Evolutionary conservation across 2,329 filamentous ascomycete species (phyloP), one percentile per base, ranked within the genome.

Genomic region (Ceratocystis destructans): DNA sequence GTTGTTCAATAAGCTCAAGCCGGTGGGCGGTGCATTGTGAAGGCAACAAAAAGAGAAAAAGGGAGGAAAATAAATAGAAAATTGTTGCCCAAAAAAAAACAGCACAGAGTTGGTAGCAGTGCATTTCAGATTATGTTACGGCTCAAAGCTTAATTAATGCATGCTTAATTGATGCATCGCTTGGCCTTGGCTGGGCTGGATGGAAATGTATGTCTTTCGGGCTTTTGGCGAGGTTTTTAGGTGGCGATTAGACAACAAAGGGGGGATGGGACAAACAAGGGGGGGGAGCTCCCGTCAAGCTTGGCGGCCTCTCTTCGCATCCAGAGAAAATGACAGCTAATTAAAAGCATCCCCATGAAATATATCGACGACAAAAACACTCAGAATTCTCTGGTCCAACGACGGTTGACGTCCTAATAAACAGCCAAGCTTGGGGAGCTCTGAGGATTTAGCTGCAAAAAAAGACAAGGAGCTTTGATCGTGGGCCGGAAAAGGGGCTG

Each of bases 91-190:
- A 48, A n/a, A 48, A 48, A 48, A 48, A 48, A 48, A 48, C 15
- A 20, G 22, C 12, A 25, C 10, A 15, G 31, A 12, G 33, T 41
- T 10, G 37, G 8, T 28, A 25, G 8, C 48, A 22, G 28, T 12
- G 15, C 6, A 20, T 17, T 33, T 28, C 53, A n/a, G 53, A n/a
- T 41, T 8, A n/a, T 33, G 28, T 31, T 59, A 31, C 33, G 33
- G 53, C 17, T 59, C 53, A 59, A 59, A 37, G 53, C 53, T 59
- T 59, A 59, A 59, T 59, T 59, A 59, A 59, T 59, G 53, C 53
- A 59, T 59, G 53, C 53, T 59, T 59, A 59, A 59, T 59, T 59
- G 53, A 33, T 59, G 53, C 53, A 59, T 59, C 25, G 28, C 28
- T 33, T 59, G 53, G 53, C 50, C 25, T 55, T 22, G 50, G 37